phyloP scores from a whole-genome alignment of 2,329 filamentous ascomycete genomes.

The Aspergillus ustus region DNA sequence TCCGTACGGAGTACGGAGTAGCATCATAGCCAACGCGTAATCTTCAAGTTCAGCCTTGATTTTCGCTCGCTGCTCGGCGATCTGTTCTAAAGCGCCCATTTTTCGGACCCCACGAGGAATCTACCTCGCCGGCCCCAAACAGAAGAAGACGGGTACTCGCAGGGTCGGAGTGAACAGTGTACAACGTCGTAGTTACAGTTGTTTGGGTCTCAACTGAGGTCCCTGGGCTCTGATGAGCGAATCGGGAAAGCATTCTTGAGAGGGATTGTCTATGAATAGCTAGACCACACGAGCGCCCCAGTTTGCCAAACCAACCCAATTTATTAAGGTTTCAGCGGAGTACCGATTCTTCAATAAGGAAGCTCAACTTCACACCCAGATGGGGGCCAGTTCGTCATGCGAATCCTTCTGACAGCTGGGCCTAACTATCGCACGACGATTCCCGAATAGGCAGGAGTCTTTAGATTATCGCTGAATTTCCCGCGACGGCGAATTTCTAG shows the following conservation, averaged over 20 bases:
- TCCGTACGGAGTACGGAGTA: too few relatives aligned
- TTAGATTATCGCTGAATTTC: not conserved
- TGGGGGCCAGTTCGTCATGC: constrained; percentile 8
- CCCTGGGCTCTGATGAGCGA: not conserved
- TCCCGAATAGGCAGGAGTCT: not conserved
- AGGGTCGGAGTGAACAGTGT: not conserved
- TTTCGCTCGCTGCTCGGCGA: not conserved
- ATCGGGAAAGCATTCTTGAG: not conserved
- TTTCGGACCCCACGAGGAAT: constrained; percentile 3
- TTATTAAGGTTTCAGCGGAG: constrained; percentile 4
- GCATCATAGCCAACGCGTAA: not conserved
- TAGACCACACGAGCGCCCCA: not conserved
- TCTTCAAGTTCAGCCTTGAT: not conserved
- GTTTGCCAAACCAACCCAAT: not conserved
- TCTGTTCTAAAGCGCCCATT: not conserved
- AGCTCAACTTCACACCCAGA: not conserved
- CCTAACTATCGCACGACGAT: not conserved
- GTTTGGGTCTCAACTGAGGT: not conserved
- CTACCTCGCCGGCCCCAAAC: not conserved
- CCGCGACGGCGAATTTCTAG: not conserved
- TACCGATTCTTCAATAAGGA: not conserved
- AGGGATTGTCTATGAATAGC: not conserved
- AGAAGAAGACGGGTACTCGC: not conserved
- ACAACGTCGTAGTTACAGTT: too few relatives aligned
- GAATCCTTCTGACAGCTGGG: not conserved